phyloP scores from a whole-genome alignment of 2,329 filamentous ascomycete genomes.

The Diatrype stigma region DNA sequence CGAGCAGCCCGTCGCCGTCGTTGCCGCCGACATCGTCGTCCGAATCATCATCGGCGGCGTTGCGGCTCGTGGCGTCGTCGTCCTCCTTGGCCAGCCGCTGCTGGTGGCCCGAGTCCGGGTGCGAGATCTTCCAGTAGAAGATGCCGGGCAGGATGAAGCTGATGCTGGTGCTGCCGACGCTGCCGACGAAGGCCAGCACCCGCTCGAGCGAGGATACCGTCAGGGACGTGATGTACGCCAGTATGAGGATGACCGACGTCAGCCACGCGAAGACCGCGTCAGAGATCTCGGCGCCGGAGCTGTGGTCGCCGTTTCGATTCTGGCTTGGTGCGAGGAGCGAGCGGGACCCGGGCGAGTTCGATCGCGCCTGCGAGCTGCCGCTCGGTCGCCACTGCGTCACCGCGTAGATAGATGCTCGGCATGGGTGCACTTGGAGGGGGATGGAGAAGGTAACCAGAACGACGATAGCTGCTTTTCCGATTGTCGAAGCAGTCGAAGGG shows the following conservation, averaged over 20 bases:
- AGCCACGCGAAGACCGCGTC: constrained; percentile 86
- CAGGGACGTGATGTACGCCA: constrained; percentile 84
- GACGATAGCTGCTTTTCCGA: constrained; percentile 92
- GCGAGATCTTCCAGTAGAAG: constrained; percentile 98
- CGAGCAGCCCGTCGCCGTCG: constrained; percentile 36
- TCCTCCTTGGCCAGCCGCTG: constrained; percentile 87
- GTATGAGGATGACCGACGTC: constrained; percentile 77
- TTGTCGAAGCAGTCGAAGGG: constrained; percentile 76
- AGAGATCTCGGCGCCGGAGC: constrained; percentile 63
- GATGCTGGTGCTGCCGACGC: constrained; percentile 90
- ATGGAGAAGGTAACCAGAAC: constrained; percentile 95
- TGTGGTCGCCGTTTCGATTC: constrained; percentile 43
- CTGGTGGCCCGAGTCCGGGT: constrained; percentile 80
- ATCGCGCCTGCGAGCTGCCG: constrained; percentile 35
- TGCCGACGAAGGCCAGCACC: constrained; percentile 91
- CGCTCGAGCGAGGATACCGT: constrained; percentile 86
- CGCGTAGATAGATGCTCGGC: constrained; percentile 89
- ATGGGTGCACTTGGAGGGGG: constrained; percentile 91
- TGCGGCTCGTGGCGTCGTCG: constrained; percentile 64
- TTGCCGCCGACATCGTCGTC: constrained; percentile 31
- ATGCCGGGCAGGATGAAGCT: constrained; percentile 94
- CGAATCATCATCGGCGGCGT: constrained; percentile 33
- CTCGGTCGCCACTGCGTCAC: constrained; percentile 87
- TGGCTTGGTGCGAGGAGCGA: constrained; percentile 37
- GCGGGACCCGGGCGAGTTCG: constrained; percentile 38